Base-by-base conservation (phyloP, 192 early-diverging fungal genomes). In the Podila epigama region DNA sequence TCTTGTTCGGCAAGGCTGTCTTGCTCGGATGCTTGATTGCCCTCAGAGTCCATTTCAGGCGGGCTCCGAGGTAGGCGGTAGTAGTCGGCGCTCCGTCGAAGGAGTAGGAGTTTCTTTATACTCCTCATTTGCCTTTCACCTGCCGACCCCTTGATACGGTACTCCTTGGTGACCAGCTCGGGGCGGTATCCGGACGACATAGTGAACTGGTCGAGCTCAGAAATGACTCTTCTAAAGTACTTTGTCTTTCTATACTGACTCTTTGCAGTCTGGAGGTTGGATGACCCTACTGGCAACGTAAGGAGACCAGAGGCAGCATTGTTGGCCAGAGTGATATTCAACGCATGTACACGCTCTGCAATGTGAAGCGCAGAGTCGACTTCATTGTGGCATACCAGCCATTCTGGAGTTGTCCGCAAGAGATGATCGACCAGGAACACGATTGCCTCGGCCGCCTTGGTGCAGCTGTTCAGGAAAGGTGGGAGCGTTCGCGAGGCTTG, bases 401-500 rank as follows among this genome's bases (percentile, higher is more conserved):
- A 77, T 34, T 77, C 73, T 27, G 73, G 73, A 0, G 66, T 77
- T 7, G 73, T 64, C 31, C 60, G 51, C 29, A 77, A 31, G 9
- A 77, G 66, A 60, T 77, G 73, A 13, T 77, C 66, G 8, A 77
- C 60, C 20, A 77, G 33, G 32, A 77, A 77, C 1, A 66, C 68
- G 6, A 77, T 77, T 0, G 73, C 73, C 20, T 77, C 73, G 34
- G 73, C 73, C 3, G 73, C 73, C 33, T 77, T 77, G 8, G 73
- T 77, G 41, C 73, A 77, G 55, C 54, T 77, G 56, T 77, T 77
- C 0, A 77, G 35, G 52, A 77, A 77, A 9, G 73, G 73, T 20
- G 73, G 66, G 3, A 63, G 29, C 0, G 72, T 31, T 3, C 55
- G 65, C 0, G 42, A 8, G 1, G 57, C 36, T 22, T 27, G 7